Conservation (phyloP, 495 filamentous ascomycete genomes). For the Trichoderma virens region DNA sequence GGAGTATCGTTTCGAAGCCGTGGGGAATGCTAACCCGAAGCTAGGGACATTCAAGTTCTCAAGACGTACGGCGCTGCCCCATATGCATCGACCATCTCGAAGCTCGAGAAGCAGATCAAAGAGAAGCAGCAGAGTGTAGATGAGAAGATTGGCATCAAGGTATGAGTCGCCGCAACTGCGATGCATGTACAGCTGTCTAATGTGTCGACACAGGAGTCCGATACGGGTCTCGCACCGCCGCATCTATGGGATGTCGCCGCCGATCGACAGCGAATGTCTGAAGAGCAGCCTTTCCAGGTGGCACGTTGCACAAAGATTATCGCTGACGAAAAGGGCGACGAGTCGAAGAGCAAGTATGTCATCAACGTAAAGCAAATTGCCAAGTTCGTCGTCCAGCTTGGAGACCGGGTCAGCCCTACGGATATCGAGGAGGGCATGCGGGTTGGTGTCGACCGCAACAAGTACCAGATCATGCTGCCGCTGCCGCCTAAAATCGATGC, state of each 20-base stretch:
- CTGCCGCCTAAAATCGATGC: constrained; percentile 99
- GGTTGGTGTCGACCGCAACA: constrained; percentile 95
- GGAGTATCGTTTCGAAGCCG: background rate
- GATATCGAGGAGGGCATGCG: constrained; percentile 99
- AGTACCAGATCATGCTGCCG: constrained; percentile 96
- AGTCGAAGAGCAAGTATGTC: constrained; percentile 98
- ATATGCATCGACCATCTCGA: constrained; percentile 85
- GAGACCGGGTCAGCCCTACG: constrained; percentile 92
- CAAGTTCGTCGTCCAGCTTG: constrained; percentile 98
- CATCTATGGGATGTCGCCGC: constrained; percentile 98
- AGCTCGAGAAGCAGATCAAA: constrained; percentile 96
- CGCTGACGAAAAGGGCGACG: constrained; percentile 79
- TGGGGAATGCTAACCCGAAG: constrained; percentile 21
- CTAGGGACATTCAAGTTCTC: constrained; percentile 94
- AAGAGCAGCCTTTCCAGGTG: constrained; percentile 96
- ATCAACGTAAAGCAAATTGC: constrained; percentile 99
- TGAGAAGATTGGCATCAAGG: constrained; percentile 81
- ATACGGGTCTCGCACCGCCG: constrained; percentile 94
- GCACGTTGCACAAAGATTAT: constrained; percentile 99
- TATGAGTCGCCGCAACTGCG: constrained; percentile 11
- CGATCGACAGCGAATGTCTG: constrained; percentile 94
- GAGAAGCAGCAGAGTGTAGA: constrained; percentile 94
- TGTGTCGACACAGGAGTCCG: constrained; percentile 64
- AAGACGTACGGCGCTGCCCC: constrained; percentile 98
- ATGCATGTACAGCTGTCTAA: constrained; percentile 7